These are phyloP conservation scores for Lichtheimia corymbifera DNA, from an alignment of 371 early-diverging fungal species.

Conservation along the genomic window DNA sequence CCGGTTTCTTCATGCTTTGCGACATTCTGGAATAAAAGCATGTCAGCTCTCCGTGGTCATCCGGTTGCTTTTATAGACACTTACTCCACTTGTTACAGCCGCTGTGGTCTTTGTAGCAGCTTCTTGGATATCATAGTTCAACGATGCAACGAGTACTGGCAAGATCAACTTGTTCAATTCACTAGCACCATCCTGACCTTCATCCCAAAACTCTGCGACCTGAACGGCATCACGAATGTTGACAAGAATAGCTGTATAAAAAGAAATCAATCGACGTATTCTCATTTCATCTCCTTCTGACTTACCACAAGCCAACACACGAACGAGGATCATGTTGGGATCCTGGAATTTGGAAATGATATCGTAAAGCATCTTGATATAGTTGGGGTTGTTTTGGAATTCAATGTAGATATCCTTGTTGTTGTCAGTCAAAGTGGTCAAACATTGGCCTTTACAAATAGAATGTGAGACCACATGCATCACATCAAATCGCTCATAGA, in stretches of 20 bases:
- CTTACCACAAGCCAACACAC: slow-evolving; percentile 59
- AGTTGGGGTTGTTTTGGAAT: slow-evolving; percentile 63
- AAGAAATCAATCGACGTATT: neutral
- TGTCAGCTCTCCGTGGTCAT: neutral
- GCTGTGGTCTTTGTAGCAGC: slow-evolving; percentile 52
- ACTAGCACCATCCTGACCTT: slow-evolving; percentile 30
- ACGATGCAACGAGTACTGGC: slow-evolving; percentile 54
- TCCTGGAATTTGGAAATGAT: slow-evolving; percentile 44
- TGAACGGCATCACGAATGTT: slow-evolving; percentile 45
- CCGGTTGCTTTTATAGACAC: slow-evolving; percentile 6
- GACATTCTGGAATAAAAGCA: slow-evolving; percentile 29
- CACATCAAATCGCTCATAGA: neutral
- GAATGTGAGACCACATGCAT: neutral
- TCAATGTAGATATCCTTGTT: slow-evolving; percentile 65
- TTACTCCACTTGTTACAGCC: slow-evolving; percentile 53
- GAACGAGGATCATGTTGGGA: slow-evolving; percentile 50
- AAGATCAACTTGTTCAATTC: slow-evolving; percentile 53
- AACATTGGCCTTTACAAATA: slow-evolving; percentile 65
- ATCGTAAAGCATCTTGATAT: slow-evolving; percentile 50
- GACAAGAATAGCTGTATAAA: slow-evolving; percentile 36
- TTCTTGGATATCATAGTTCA: slow-evolving; percentile 63
- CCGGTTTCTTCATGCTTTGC: slow-evolving; percentile 35
- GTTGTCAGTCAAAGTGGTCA: slow-evolving; percentile 83
- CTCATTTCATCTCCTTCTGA: neutral
- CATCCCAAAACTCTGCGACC: slow-evolving; percentile 35